phyloP scores from a whole-genome alignment of 768 basidiomycete species.

The Kwoniella shandongensis region DNA sequence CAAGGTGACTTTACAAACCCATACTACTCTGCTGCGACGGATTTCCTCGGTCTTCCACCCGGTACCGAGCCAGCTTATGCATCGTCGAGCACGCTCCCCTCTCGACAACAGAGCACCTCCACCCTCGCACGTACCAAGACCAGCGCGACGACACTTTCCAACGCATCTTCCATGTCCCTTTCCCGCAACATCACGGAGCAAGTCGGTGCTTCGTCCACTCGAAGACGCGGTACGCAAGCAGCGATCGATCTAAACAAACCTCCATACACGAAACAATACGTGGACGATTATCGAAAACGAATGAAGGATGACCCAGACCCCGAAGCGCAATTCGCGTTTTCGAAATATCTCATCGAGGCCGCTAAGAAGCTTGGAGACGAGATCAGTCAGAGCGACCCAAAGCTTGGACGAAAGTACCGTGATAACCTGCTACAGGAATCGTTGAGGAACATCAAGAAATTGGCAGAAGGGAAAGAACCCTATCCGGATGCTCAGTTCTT shows the following conservation, averaged over 20 bases:
- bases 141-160: conserved; percentile 40
- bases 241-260: conserved; percentile 54
- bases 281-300: conserved; percentile 94
- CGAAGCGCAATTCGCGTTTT: conserved; percentile 94
- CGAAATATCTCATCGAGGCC: conserved; percentile 98
- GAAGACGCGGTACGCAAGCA: conserved; percentile 45
- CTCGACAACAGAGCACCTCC: conserved; percentile 35
- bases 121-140: conserved; percentile 42
- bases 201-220: conserved; percentile 51
- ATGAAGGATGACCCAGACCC: conserved; percentile 98
- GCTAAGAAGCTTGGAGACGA: conserved; percentile 68
- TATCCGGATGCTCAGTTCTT: conserved; percentile 98
- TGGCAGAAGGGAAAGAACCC: conserved; percentile 75
- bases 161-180: conserved; percentile 44
- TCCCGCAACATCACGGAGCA: conserved; percentile 45
- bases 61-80: conserved; percentile 13
- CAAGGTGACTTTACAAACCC: conserved; percentile 50
- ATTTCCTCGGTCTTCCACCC: conserved; percentile 50
- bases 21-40: conserved; percentile 52
- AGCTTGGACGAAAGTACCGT: conserved; percentile 83
- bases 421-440: conserved; percentile 84
- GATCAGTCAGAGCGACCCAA: conserved; percentile 58
- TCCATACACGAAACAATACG: conserved; percentile 91
- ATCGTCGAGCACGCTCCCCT: conserved; percentile 26
- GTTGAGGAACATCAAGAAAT: conserved; percentile 83